A percentile compares a stretch with the other conserved stretches of the same genome.
These are phyloP conservation scores for Lanmaoa pseudosensibilis DNA, from an alignment of 768 basidiomycete species.

Conservation along the genomic window DNA sequence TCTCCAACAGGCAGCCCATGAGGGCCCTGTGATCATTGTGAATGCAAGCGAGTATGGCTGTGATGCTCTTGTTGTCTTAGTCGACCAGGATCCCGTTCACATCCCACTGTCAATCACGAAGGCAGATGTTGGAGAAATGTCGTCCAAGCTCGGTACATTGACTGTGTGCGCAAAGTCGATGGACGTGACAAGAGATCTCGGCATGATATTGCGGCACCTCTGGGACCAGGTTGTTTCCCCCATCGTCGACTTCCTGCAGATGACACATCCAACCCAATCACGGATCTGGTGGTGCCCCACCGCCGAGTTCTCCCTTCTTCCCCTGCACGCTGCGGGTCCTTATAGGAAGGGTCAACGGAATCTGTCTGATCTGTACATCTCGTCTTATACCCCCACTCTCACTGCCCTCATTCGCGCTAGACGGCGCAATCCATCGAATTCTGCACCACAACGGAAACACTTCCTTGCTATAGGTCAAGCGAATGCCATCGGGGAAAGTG, in stretches of 20 bases:
- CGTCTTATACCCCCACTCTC: conserved; percentile 15
- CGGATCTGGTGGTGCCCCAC: conserved; percentile 16
- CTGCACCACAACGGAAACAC: not conserved
- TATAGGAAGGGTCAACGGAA: conserved; percentile 1
- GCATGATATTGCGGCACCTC: conserved; percentile 4
- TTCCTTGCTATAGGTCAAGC: conserved; percentile 4
- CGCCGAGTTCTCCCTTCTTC: conserved; percentile 8
- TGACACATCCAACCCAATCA: not conserved
- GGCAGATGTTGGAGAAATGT: no score
- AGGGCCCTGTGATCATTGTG: no score
- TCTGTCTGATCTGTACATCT: conserved; percentile 12
- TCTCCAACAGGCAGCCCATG: no score
- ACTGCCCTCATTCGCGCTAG: conserved; percentile 3
- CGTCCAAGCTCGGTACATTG: not conserved
- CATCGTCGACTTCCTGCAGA: not conserved
- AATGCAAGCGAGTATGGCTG: no score
- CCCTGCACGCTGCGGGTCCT: conserved; percentile 21
- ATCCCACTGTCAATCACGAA: no score
- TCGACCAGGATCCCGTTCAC: no score
- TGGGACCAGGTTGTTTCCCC: conserved; percentile 20
- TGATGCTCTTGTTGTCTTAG: no score
- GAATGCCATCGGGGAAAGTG: not conserved
- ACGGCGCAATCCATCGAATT: no score
- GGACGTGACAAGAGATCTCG: not conserved
- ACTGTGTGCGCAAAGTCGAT: not conserved